These are phyloP conservation scores for Delitschia confertaspora DNA, from an alignment of 495 filamentous ascomycete genomes.

Conservation along the genomic window DNA sequence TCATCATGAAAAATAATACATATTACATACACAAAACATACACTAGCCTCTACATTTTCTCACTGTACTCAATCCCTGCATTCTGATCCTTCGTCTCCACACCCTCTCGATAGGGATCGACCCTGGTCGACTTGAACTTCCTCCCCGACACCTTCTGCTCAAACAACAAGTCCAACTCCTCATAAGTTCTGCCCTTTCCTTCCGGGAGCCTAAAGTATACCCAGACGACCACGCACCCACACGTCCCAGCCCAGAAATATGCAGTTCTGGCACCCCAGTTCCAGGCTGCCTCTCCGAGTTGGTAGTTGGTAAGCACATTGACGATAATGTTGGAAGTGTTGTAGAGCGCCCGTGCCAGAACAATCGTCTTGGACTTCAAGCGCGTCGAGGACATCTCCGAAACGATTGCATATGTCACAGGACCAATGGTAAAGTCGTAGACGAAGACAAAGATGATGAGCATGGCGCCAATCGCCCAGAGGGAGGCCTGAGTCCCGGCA, in stretches of 20 bases:
- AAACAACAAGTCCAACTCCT: slow-evolving; percentile 67
- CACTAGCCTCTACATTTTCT: slow-evolving; percentile 3
- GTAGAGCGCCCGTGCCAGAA: slow-evolving; percentile 12
- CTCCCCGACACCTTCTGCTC: slow-evolving; percentile 36
- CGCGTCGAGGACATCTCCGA: slow-evolving; percentile 17
- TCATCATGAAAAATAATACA: no score
- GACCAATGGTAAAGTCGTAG: slow-evolving; percentile 24
- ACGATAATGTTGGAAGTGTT: slow-evolving; percentile 19
- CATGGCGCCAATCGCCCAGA: slow-evolving; percentile 16
- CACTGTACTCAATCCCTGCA: no score
- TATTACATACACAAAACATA: no score
- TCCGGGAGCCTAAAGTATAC: slow-evolving; percentile 79
- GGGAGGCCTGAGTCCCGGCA: slow-evolving; percentile 1
- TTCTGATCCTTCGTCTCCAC: not conserved
- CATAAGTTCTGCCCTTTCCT: slow-evolving; percentile 71
- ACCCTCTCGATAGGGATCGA: slow-evolving; percentile 10
- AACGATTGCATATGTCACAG: slow-evolving; percentile 20
- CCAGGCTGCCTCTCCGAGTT: slow-evolving; percentile 10
- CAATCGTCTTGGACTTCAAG: slow-evolving; percentile 23
- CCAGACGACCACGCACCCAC: slow-evolving; percentile 44
- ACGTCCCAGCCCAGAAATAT: slow-evolving; percentile 21
- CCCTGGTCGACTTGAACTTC: slow-evolving; percentile 11
- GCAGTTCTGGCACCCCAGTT: slow-evolving; percentile 19
- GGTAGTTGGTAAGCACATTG: slow-evolving; percentile 21
- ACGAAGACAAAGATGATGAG: slow-evolving; percentile 21